Evolutionary conservation across 2,329 filamentous ascomycete species (phyloP).

Genomic region (Boeremia exigua): DNA sequence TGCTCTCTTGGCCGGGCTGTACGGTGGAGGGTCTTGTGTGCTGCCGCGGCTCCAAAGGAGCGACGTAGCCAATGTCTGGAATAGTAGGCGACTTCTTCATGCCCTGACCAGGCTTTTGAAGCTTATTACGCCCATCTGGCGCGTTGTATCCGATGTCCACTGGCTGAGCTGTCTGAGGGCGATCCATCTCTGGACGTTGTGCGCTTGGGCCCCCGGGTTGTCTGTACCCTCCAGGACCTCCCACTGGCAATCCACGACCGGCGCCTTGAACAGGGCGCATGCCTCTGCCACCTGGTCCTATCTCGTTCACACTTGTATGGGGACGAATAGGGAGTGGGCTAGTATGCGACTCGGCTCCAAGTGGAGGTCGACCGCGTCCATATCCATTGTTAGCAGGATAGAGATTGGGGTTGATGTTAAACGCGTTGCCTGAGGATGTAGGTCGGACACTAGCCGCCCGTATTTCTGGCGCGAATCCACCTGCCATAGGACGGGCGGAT

Average conservation of each 20-base stretch:
- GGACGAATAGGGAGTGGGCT: slow-evolving; percentile 45
- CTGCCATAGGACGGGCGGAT: slow-evolving; percentile 40
- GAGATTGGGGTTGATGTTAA: slow-evolving; percentile 57
- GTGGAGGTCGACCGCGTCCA: slow-evolving; percentile 37
- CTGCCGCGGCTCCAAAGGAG: slow-evolving; percentile 45
- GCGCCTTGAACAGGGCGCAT: slow-evolving; percentile 37
- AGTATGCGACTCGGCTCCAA: slow-evolving; percentile 33
- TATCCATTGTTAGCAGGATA: slow-evolving; percentile 43
- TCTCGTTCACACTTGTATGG: slow-evolving; percentile 45
- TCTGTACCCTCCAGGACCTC: slow-evolving; percentile 42
- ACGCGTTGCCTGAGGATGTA: slow-evolving; percentile 53
- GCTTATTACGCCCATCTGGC: slow-evolving; percentile 52
- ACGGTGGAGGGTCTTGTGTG: slow-evolving; percentile 45
- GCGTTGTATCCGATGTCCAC: slow-evolving; percentile 53
- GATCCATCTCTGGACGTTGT: slow-evolving; percentile 42
- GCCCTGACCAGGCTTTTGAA: slow-evolving; percentile 47
- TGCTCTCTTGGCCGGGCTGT: slow-evolving; percentile 43
- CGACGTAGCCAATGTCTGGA: slow-evolving; percentile 47
- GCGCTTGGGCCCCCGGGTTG: slow-evolving; percentile 48
- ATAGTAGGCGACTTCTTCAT: slow-evolving; percentile 42
- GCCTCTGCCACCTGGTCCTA: slow-evolving; percentile 40
- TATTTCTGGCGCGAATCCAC: slow-evolving; percentile 54
- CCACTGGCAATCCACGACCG: slow-evolving; percentile 41
- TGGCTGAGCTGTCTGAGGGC: slow-evolving; percentile 50
- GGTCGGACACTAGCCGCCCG: slow-evolving; percentile 59